A percentile compares a stretch with the other conserved stretches of the same genome.
phyloP scores from a whole-genome alignment of 805 yeast species.

The Starmerella davenportii region DNA sequence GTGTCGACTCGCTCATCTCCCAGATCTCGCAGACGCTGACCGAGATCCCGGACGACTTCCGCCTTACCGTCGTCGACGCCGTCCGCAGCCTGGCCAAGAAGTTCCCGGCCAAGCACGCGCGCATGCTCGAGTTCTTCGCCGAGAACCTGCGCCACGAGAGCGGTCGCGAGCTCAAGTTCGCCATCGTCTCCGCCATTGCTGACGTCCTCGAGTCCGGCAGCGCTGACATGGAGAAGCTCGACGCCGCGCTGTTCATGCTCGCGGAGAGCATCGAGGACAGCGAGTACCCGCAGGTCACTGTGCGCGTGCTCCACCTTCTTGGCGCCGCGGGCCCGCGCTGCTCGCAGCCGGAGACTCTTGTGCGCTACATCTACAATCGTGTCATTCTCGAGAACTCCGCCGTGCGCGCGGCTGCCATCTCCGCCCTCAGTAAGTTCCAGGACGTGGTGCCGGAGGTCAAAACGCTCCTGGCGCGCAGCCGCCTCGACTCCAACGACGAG shows the following conservation, averaged over 20 bases:
- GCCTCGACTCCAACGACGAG: conserved; percentile 83
- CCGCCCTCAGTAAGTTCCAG: conserved; percentile 82
- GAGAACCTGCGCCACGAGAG: conserved; percentile 84
- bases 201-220: conserved; percentile 57
- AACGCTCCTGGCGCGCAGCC: conserved; percentile 62
- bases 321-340: conserved; percentile 92
- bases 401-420: conserved; percentile 88
- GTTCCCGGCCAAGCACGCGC: conserved; percentile 78
- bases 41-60: conserved; percentile 91
- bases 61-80: conserved; percentile 86
- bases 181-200: conserved; percentile 80
- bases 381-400: conserved; percentile 90
- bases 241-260: conserved; percentile 43
- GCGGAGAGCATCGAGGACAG: conserved; percentile 98
- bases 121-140: conserved; percentile 64
- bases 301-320: conserved; percentile 75
- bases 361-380: conserved; percentile 91
- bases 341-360: conserved; percentile 69
- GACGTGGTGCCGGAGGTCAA: conserved; percentile 54
- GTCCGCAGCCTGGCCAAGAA: conserved; percentile 78
- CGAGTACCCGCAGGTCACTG: conserved; percentile 83
- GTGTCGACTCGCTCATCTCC: conserved; percentile 72
- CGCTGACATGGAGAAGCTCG: conserved; percentile 30
- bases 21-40: conserved; percentile 78
- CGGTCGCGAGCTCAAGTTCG: conserved; percentile 63